These are phyloP conservation scores for Eucalyptus pauciflora DNA, from an alignment of 345 rosid genomes.

Conservation along the genomic window DNA sequence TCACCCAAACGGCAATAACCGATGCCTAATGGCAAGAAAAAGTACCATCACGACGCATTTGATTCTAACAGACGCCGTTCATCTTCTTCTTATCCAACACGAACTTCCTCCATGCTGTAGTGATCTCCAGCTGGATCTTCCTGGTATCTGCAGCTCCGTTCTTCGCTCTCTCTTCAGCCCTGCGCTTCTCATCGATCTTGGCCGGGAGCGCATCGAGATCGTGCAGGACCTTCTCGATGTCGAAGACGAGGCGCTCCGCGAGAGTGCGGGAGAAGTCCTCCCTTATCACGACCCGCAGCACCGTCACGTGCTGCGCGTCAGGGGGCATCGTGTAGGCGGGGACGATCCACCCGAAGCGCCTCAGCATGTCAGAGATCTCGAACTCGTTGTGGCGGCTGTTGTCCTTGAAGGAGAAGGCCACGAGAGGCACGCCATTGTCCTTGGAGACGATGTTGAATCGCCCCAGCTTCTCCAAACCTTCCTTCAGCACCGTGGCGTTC, in stretches of 20 bases:
- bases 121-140: constrained; percentile 22
- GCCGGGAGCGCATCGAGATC: constrained; percentile 34
- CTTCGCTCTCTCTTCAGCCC: neutral
- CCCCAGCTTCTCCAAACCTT: constrained; percentile 54
- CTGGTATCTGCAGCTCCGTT: neutral
- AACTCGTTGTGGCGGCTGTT: constrained; percentile 49
- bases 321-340: constrained; percentile 54
- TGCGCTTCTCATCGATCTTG: neutral
- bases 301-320: constrained; percentile 46
- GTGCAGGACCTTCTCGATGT: constrained; percentile 26
- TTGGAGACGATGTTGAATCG: constrained; percentile 61
- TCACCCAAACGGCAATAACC: neutral
- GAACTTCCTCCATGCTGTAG: constrained; percentile 30
- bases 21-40: neutral
- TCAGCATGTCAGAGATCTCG: constrained; percentile 30
- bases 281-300: constrained; percentile 39
- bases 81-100: constrained; percentile 29
- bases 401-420: constrained; percentile 75
- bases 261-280: constrained; percentile 51
- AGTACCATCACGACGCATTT: neutral
- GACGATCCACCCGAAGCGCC: constrained; percentile 51
- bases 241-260: constrained; percentile 40
- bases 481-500: constrained; percentile 39
- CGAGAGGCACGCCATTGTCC: constrained; percentile 65
- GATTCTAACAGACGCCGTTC: constrained; percentile 23